Evolutionary conservation across 1,284 basidiomycete genomes (phyloP), one percentile per base, ranked within the genome.

Genomic region (Cutaneotrichosporon dermatis): DNA sequence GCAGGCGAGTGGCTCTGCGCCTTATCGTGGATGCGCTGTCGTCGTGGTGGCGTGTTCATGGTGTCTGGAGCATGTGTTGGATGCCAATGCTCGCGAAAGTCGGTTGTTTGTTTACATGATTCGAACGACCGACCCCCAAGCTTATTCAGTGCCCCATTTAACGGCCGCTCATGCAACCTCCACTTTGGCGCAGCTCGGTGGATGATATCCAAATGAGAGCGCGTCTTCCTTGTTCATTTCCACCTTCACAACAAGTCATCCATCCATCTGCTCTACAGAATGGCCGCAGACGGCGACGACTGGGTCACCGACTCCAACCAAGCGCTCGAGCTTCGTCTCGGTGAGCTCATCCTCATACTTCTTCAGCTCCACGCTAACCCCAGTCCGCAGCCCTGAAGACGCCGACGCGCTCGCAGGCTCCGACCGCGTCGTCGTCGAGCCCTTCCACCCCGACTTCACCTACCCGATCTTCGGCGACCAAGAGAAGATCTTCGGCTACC

Each of bases 391-490:
- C 16, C 68, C 76, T 56, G 81, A 84, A 62, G 89, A 90, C 77
- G 83, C 83, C 64, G 81, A 84, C 54, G 76, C 73, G 4, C 3
- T 46, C 25, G 79, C 76, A 3, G 65, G 62, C 63, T 80, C 85
- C n/a, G 82, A 84, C 41, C 83, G 86, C 69, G 77, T 79, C 4
- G 85, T 83, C 60, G 82, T 85, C 66, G 79, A 81, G 49, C 68
- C 75, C 15, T 94, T 93, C 74, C 83, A 88, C 67, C 92, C 91
- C 1, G 80, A 82, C 6, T 94, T 94, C 77, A 94, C 91, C 1
- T 94, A 94, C 78, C 90, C 92, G 84, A 92, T 97, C 75, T 98
- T 88, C 73, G 95, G 95, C 55, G 91, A 97, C 70, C 89, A 95
- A 58, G 93, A 99, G 80, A 94, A 88, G 77, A 88, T 99, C 67